phyloP scores from a whole-genome alignment of 192 early-diverging fungal species.

The Coemansia sp. region DNA sequence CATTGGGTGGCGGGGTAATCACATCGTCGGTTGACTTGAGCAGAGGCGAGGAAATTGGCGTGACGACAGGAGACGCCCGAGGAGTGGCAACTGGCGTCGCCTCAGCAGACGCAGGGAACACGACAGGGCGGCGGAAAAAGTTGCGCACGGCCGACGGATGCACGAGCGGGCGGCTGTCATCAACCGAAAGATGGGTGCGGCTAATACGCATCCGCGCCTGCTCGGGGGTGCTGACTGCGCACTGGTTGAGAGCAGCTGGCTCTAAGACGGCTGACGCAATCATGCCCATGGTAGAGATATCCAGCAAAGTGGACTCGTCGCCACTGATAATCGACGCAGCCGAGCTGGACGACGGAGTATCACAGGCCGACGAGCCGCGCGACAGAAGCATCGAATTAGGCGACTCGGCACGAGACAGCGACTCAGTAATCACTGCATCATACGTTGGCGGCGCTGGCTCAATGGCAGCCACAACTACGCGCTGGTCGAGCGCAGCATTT shows the following conservation, averaged over 20 bases:
- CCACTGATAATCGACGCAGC: constrained; percentile 12
- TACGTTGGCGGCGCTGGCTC: constrained; percentile 43
- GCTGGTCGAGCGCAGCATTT: constrained; percentile 36
- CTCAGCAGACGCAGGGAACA: constrained; percentile 46
- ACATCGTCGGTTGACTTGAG: constrained; percentile 26
- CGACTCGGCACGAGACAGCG: constrained; percentile 7
- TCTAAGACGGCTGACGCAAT: background rate
- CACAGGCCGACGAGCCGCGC: background rate
- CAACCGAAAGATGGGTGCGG: constrained; percentile 17
- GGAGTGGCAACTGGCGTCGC: constrained; percentile 31
- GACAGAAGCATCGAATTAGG: background rate
- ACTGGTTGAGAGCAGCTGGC: background rate
- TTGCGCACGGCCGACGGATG: constrained; percentile 23
- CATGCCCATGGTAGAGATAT: constrained; percentile 3
- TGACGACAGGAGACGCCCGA: constrained; percentile 15
- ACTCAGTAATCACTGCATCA: constrained; percentile 25
- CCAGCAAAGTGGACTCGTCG: constrained; percentile 5
- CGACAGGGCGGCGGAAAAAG: constrained; percentile 39
- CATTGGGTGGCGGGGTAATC: background rate
- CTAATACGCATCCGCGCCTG: constrained; percentile 9
- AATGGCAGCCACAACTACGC: constrained; percentile 18
- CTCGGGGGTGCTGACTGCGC: background rate
- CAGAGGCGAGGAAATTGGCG: constrained; percentile 25
- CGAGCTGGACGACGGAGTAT: constrained; percentile 6
- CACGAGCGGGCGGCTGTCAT: constrained; percentile 24